A percentile compares a stretch with the other conserved stretches of the same genome.
Conservation (phyloP, 164 flowering plant species). For the Sedum album region DNA sequence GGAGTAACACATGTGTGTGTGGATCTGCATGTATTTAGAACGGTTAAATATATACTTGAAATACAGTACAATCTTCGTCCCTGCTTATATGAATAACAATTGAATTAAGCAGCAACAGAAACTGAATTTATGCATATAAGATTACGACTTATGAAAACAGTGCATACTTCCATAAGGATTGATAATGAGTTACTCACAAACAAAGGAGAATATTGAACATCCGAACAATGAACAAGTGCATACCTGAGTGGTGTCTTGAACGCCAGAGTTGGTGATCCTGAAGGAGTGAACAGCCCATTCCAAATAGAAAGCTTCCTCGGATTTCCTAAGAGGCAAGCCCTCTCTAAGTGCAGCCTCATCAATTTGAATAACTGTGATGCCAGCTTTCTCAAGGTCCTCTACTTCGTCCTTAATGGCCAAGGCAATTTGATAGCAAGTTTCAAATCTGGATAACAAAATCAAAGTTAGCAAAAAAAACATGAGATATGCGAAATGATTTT, state of each 20-base stretch:
- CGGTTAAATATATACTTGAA: neutral
- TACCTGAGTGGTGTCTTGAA: slow-evolving; percentile 54
- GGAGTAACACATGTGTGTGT: slow-evolving; percentile 87
- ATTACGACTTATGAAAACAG: neutral
- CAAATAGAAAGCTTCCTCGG: slow-evolving; percentile 52
- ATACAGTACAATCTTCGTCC: neutral
- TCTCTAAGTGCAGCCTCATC: slow-evolving; percentile 65
- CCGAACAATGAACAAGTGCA: neutral
- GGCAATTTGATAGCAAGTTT: slow-evolving; percentile 61
- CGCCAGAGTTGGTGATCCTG: slow-evolving; percentile 53
- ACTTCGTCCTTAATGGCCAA: slow-evolving; percentile 68
- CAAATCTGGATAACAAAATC: slow-evolving; percentile 34
- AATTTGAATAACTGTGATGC: slow-evolving; percentile 51
- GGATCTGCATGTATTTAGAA: slow-evolving; percentile 36
- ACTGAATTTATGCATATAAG: neutral
- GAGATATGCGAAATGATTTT: neutral
- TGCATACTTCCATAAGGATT: neutral
- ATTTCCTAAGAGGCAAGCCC: slow-evolving; percentile 49
- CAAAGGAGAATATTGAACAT: neutral
- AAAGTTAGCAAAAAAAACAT: neutral
- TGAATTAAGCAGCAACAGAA: neutral
- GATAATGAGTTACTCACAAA: neutral
- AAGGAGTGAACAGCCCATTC: slow-evolving; percentile 66
- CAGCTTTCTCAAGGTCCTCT: slow-evolving; percentile 60
- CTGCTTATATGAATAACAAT: neutral